These are phyloP conservation scores for Monosporascus sp. DNA, from an alignment of 2,329 filamentous ascomycete species.

Conservation along the genomic window DNA sequence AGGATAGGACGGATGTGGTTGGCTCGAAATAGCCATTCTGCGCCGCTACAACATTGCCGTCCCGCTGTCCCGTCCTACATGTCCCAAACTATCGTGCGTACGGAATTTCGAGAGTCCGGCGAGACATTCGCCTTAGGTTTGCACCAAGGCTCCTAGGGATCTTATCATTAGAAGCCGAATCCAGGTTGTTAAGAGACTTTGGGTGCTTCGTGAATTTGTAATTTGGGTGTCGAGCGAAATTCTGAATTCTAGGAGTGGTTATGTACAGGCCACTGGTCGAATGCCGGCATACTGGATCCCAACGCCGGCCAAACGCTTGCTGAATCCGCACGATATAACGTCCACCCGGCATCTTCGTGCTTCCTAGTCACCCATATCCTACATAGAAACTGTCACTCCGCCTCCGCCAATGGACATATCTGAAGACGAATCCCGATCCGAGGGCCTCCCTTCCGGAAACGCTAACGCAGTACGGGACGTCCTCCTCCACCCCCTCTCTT, in stretches of 20 bases:
- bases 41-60: neutral
- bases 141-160: no score
- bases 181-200: neutral
- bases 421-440: no score
- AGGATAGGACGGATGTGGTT: neutral
- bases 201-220: slow-evolving; percentile 9
- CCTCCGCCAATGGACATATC: neutral
- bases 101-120: no score
- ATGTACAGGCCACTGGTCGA: slow-evolving; percentile 1
- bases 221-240: slow-evolving; percentile 2
- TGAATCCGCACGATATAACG: slow-evolving; percentile 6
- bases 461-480: no score
- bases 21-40: neutral
- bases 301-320: slow-evolving; percentile 14
- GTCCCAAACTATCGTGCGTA: neutral
- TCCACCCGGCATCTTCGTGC: neutral
- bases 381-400: neutral
- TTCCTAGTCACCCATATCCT: neutral
- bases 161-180: neutral
- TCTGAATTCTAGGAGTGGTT: neutral
- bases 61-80: neutral
- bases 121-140: no score
- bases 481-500: no score
- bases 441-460: no score
- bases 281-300: slow-evolving; percentile 2